These are phyloP conservation scores for Trichosporon faecale DNA, from an alignment of 1,284 basidiomycete species.

Conservation along the genomic window DNA sequence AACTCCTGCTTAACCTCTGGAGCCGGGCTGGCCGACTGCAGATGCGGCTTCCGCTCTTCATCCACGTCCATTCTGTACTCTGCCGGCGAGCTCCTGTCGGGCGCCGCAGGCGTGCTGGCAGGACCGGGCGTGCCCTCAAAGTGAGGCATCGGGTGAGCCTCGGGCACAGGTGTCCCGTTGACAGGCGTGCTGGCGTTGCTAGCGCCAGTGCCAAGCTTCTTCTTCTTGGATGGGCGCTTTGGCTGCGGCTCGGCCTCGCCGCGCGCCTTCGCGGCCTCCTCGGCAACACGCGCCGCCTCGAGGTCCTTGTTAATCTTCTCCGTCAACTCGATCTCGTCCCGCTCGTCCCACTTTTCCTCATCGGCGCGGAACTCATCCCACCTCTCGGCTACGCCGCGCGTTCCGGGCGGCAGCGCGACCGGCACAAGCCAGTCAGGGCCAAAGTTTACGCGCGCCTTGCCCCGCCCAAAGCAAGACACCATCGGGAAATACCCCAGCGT, in stretches of 20 bases:
- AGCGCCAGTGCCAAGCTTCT: neutral
- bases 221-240: neutral
- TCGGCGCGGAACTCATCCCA: conserved; percentile 44
- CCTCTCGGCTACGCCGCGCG: conserved; percentile 41
- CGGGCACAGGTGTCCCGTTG: neutral
- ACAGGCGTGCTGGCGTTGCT: conserved; percentile 2
- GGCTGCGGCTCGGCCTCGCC: neutral
- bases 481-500: conserved; percentile 93
- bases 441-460: conserved; percentile 77
- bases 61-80: neutral
- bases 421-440: conserved; percentile 83
- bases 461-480: conserved; percentile 88
- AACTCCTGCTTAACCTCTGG: neutral
- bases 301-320: conserved; percentile 31
- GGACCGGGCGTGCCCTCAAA: neutral
- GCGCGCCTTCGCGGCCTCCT: neutral
- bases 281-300: conserved; percentile 12
- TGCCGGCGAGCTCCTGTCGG: neutral
- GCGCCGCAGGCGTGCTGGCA: neutral
- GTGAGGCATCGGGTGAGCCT: neutral
- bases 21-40: neutral
- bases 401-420: conserved; percentile 8
- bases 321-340: conserved; percentile 39
- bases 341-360: conserved; percentile 42
- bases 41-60: neutral